Conservation (phyloP, 805 yeast genomes). For the Saturnispora bothae region DNA sequence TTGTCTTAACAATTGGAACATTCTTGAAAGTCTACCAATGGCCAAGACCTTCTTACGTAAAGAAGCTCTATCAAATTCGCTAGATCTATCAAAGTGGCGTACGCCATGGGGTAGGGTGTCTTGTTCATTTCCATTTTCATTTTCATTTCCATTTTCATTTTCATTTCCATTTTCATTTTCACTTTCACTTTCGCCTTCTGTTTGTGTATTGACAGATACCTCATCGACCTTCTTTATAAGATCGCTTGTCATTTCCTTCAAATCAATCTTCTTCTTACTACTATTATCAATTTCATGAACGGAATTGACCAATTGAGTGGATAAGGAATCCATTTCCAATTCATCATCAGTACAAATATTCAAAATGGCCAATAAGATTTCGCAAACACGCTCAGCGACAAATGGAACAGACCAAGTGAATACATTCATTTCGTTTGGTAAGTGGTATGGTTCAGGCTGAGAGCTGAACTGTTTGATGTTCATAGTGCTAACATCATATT, state of each 20-base stretch:
- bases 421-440: constrained; percentile 95
- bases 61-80: constrained; percentile 28
- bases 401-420: constrained; percentile 96
- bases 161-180: constrained; percentile 3
- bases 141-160: constrained; percentile 1
- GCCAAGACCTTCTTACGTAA: constrained; percentile 84
- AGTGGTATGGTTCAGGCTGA: constrained; percentile 93
- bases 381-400: constrained; percentile 93
- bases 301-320: constrained; percentile 30
- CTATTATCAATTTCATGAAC: constrained; percentile 19
- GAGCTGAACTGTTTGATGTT: constrained; percentile 89
- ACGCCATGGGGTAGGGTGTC: neutral
- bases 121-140: constrained; percentile 4
- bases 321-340: constrained; percentile 60
- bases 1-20: constrained; percentile 83
- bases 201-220: too few relatives aligned
- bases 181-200: neutral
- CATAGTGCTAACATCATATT: constrained; percentile 86
- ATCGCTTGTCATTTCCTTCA: neutral
- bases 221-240: too few relatives aligned
- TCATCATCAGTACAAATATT: constrained; percentile 96
- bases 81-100: constrained; percentile 6
- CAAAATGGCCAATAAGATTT: constrained; percentile 79
- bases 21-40: constrained; percentile 89
- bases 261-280: neutral